A percentile compares a stretch with the other conserved stretches of the same genome.
Conservation (phyloP, 805 yeast species). For the Lipomyces lipofer region DNA sequence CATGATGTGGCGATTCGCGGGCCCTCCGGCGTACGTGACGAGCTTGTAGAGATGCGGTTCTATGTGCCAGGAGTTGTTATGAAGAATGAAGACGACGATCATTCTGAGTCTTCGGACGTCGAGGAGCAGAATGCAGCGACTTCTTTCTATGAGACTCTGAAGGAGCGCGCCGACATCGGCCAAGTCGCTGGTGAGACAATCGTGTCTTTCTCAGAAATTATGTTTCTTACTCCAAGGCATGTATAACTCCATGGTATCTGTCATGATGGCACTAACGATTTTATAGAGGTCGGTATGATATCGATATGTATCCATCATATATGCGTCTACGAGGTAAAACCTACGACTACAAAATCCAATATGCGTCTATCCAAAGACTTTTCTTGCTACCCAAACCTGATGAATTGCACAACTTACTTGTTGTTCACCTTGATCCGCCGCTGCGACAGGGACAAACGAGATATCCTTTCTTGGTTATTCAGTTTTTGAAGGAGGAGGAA, state of each 20-base stretch:
- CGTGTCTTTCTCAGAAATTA: conserved; percentile 85
- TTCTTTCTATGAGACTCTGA: conserved; percentile 84
- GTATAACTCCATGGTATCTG: not conserved
- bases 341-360: conserved; percentile 93
- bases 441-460: conserved; percentile 97
- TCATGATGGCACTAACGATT: not conserved
- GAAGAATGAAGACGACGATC: conserved; percentile 43
- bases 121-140: conserved; percentile 71
- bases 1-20: conserved; percentile 47
- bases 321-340: conserved; percentile 95
- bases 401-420: conserved; percentile 82
- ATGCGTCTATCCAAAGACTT: conserved; percentile 83
- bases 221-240: conserved; percentile 77
- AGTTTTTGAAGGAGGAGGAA: conserved; percentile 87
- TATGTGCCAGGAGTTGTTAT: conserved; percentile 84
- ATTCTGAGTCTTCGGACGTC: conserved; percentile 39
- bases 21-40: conserved; percentile 76
- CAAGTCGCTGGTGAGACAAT: conserved; percentile 93
- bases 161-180: conserved; percentile 91
- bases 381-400: conserved; percentile 94
- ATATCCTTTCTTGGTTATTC: conserved; percentile 87
- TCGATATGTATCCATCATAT: conserved; percentile 85
- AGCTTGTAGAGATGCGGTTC: conserved; percentile 89
- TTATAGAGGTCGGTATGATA: conserved; percentile 90
- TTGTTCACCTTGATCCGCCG: conserved; percentile 94